phyloP scores from a whole-genome alignment of 352 stramenopile genomes.

The Pythium dissotocum region DNA sequence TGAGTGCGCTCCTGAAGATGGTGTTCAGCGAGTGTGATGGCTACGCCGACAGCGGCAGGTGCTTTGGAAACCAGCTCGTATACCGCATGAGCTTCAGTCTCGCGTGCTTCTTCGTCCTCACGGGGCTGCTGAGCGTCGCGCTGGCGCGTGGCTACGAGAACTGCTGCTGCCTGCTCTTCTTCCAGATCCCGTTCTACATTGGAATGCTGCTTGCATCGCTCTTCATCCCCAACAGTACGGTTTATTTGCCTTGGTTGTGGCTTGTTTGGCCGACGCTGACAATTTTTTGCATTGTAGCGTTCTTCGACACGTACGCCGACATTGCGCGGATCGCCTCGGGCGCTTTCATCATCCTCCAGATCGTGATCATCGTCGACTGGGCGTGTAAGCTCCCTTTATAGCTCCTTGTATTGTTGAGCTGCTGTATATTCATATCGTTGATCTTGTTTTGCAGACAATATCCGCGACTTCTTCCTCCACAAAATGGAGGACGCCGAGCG shows the following conservation, averaged over 20 bases:
- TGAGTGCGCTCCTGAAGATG: slow-evolving; percentile 35
- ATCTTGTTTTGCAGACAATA: slow-evolving; percentile 39
- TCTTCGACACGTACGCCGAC: slow-evolving; percentile 68
- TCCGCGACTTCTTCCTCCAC: slow-evolving; percentile 63
- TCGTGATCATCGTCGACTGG: slow-evolving; percentile 82
- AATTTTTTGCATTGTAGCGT: slow-evolving; percentile 30
- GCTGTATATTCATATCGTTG: too few species aligned
- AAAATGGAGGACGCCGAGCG: slow-evolving; percentile 67
- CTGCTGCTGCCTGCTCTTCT: slow-evolving; percentile 62
- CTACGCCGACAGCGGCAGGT: slow-evolving; percentile 37
- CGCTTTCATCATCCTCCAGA: slow-evolving; percentile 74
- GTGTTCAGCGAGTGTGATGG: slow-evolving; percentile 54
- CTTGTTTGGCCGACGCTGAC: too few species aligned
- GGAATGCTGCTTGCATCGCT: slow-evolving; percentile 53
- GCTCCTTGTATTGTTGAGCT: too few species aligned
- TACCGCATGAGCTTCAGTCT: slow-evolving; percentile 80
- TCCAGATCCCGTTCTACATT: slow-evolving; percentile 66
- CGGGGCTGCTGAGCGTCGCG: slow-evolving; percentile 48
- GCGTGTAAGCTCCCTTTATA: slow-evolving; percentile 37
- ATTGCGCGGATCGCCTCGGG: slow-evolving; percentile 60
- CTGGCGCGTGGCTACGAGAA: slow-evolving; percentile 53
- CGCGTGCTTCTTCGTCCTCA: slow-evolving; percentile 64
- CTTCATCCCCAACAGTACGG: slow-evolving; percentile 62
- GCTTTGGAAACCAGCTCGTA: slow-evolving; percentile 74
- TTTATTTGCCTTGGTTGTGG: background rate